Base-by-base conservation (phyloP, 768 basidiomycete genomes). In the Boletus patriciae region DNA sequence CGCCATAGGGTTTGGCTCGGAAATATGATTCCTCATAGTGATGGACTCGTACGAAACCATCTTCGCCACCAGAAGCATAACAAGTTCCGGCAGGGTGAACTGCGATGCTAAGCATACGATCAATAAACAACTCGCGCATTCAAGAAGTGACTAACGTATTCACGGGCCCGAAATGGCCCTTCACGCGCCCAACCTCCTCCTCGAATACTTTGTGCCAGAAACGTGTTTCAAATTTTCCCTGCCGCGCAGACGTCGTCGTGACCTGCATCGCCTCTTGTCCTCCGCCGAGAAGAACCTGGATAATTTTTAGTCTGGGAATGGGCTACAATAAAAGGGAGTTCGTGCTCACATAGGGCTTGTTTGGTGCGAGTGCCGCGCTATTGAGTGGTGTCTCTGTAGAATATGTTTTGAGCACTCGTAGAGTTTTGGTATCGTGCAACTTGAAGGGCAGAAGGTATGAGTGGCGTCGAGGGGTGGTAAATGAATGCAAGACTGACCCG, bases 151-250 rank as follows among this genome's bases (percentile, higher is more conserved):
- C 93, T 63, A 66, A 97, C 94, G 94, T 94, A 74, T 96, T 95
- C 74, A 95, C 87, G 42, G 94, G 93, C 10, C 93, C 93, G 68
- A 98, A 99, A 73, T 98, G 96, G 13, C 97, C 97, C 72, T 94
- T 95, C 42, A 99, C 95, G 12, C 95, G 85, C 18, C 96, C 94
- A 52, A 98, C 89, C 71, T 98, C 96, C 77, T 97, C 94, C 74
- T 96, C 94, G 65, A 96, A 90, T 37, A 96, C 80, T 64, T 89
- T 93, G 79, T 99, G 96, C 94, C 94, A 98, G 78, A 99, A 98
- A 38, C 94, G 82, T 12, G 94, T 92, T 76, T 98, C 97, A 72
- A 99, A 99, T 74, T 98, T 97, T 21, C 96, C 97, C 71, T 97
- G 92, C 50, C 97, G 85, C 23, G 85, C 67, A 2, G 93, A 94